Base-by-base conservation (phyloP, 2,329 filamentous ascomycete genomes). In the Harringtonia lauricola region DNA sequence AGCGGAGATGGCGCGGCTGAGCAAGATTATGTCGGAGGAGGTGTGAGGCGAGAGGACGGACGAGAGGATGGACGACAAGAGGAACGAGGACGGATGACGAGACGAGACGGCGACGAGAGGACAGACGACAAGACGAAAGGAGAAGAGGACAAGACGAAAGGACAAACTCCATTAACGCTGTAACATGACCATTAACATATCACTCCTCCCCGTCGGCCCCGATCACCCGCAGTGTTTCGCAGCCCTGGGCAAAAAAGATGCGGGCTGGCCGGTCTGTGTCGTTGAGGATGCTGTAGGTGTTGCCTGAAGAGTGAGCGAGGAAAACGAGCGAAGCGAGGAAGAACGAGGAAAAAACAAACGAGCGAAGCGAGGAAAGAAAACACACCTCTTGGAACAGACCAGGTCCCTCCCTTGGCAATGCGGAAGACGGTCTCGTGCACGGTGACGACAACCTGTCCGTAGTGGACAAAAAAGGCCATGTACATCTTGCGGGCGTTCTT, bases 401-500 rank as follows among this genome's bases (percentile, higher is more conserved):
- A 96, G 61, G 89, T 83, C 42, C 90, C 90, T 34, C 90, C 89
- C 53, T 84, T 87, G 31, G 81, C 79, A 51, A 95, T 88, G 45
- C 83, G 79, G 59, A 98, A 96, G 49, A 72, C 68, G 21, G 75
- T 83, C 51, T 84, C 76, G 51, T 83, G 79, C 39, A 94, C 76
- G 24, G 79, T 83, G 18, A 95, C 89, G 51, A 79, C 71, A 18
- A 95, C 87, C 51, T 83, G 80, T 19, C 92, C 92, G 36, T 76
- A 74, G 53, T 87, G 82, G 26, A 98, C 83, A 54, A 94, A 95
- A 62, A 96, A 96, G 1, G 85, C 81, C 83, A 98, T 92, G 58
- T 95, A 88, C 86, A 95, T 96, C 66, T 85, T 89, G 49, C 90
- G 76, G 30, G 85, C 84, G 63, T 95, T 96, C 71, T 96, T 96